Base-by-base conservation (phyloP, 495 filamentous ascomycete species). In the Hypomontagnella monticulosa region DNA sequence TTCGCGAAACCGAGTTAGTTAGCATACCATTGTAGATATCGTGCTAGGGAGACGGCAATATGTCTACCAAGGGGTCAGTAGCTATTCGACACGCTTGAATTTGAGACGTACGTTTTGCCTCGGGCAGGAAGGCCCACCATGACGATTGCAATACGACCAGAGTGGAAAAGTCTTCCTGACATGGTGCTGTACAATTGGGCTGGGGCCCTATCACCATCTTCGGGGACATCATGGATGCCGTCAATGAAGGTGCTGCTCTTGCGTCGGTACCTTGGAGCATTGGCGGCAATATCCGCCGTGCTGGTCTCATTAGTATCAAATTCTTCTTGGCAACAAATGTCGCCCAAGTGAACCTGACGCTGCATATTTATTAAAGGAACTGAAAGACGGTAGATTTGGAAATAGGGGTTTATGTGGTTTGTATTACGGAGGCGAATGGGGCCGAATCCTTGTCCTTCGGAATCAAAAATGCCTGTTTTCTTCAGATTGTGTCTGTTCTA, bases 131-230 rank as follows among this genome's bases (percentile, higher is more conserved):
- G 84, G 51, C 96, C 96, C 71, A 98, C 96, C 66, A 96, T 97
- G 51, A 94, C 94, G 57, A 99, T 98, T 37, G 93, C 93, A 66
- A 99, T 98, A 32, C 93, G 87, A 41, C 96, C 96, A 5, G 95
- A 97, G 76, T 99, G 96, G 73, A 98, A 99, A 19, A 99, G 87
- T 16, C 94, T 86, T 48, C 96, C 96, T 34, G 94, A 97, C 82
- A 97, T 93, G 15, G 96, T 99, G 74, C 92, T 97, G 76, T 99
- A 99, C 19, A 99, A 82, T 79, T 99, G 96, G 57, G 96, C 96
- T 12, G 96, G 96, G 2, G 96, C 96, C 79, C 96, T 86, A 57
- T 93, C 89, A 51, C 88, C 86, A 63, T 91, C 93, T 67, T 91
- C 87, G 1, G 91, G 87, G 54, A 97, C 82, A 79, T 97, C 94